Evolutionary conservation across 139 green algal genomes (phyloP).

Genomic region (Axilococcus clingmanii): DNA sequence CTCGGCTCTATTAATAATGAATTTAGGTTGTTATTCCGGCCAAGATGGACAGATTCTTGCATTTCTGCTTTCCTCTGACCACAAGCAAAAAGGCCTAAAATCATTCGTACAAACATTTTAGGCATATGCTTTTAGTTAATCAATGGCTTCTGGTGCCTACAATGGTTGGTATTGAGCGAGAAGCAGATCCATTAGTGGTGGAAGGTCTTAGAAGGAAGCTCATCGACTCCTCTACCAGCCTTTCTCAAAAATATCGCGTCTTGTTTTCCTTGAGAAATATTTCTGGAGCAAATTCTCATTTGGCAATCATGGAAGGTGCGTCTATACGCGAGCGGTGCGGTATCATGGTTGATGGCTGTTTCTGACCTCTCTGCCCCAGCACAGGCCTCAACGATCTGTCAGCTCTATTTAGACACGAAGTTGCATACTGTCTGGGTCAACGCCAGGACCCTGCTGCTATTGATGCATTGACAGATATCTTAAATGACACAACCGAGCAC

Average conservation of each 20-base stretch:
- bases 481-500: constrained; percentile 57
- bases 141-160: too few species aligned
- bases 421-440: constrained; percentile 85
- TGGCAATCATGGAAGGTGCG: constrained; percentile 48
- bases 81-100: background rate
- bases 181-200: constrained; percentile 19
- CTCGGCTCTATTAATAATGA: too few species aligned
- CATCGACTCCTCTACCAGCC: constrained; percentile 14
- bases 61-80: background rate
- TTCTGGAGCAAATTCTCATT: constrained; percentile 32
- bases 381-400: constrained; percentile 64
- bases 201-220: constrained; percentile 42
- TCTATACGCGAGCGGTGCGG: too few species aligned
- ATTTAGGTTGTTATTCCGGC: too few species aligned
- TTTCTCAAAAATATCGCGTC: constrained; percentile 69
- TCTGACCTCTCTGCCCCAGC: background rate
- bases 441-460: constrained; percentile 65
- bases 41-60: too few species aligned
- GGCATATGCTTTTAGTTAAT: background rate
- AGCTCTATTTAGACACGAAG: constrained; percentile 79
- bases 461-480: constrained; percentile 35
- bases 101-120: constrained; percentile 2
- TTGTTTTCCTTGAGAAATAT: constrained; percentile 74
- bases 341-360: too few species aligned
- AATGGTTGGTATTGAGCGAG: background rate